A percentile compares a stretch with the other conserved stretches of the same genome.
phyloP scores from a whole-genome alignment of 805 yeast genomes.

The Saccharomycopsis fibuligera region DNA sequence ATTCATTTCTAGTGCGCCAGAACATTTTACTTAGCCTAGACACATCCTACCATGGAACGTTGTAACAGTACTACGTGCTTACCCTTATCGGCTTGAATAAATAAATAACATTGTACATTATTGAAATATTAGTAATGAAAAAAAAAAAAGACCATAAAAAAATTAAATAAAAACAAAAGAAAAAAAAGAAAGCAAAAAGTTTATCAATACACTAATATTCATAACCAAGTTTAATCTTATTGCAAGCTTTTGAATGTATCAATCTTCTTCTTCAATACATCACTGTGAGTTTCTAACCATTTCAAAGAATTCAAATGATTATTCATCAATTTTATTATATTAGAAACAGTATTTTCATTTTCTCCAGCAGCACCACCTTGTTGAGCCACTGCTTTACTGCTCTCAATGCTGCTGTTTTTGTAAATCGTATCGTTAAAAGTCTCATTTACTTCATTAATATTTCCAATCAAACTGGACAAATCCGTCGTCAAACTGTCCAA shows the following conservation, averaged over 20 bases:
- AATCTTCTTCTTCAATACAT: slow-evolving; percentile 59
- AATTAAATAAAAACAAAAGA: not conserved
- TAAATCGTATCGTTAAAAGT: slow-evolving; percentile 61
- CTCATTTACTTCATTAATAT: slow-evolving; percentile 77
- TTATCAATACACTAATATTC: no score
- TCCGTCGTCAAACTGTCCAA: slow-evolving; percentile 73
- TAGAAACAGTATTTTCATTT: slow-evolving; percentile 47
- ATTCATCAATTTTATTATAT: slow-evolving; percentile 74
- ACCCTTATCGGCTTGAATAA: no score
- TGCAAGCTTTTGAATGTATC: slow-evolving; percentile 13
- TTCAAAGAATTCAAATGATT: slow-evolving; percentile 85
- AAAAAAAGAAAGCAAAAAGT: not conserved
- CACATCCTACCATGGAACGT: no score
- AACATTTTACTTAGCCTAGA: no score
- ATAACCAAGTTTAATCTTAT: not conserved
- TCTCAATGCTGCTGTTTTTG: slow-evolving; percentile 30
- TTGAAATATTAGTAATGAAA: no score
- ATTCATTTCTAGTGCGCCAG: no score
- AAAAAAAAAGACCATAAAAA: no score
- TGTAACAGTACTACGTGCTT: no score
- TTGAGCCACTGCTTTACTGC: slow-evolving; percentile 27
- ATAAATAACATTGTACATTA: no score
- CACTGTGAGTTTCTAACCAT: slow-evolving; percentile 75
- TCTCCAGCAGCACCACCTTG: slow-evolving; percentile 32
- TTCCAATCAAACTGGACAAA: slow-evolving; percentile 66